Conservation (phyloP, 345 rosid species). For the Sisymbrium irio region DNA sequence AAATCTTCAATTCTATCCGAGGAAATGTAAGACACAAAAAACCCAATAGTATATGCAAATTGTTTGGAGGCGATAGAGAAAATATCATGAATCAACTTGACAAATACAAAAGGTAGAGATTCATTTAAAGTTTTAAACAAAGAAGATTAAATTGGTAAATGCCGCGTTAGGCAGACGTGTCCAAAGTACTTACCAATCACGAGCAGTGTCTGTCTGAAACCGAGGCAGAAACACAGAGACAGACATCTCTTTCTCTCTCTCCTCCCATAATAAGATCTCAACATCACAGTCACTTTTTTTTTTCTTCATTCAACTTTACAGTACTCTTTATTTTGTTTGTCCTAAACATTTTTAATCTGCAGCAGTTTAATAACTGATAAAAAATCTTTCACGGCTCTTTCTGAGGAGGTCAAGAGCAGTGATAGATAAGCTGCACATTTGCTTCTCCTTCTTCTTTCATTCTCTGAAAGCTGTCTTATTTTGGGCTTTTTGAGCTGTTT, state of each 20-base stretch:
- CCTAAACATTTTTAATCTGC: constrained; percentile 6
- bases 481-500: constrained; percentile 11
- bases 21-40: background rate
- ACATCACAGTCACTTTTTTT: background rate
- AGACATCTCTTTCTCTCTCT: constrained; percentile 36
- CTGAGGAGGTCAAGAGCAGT: constrained; percentile 9
- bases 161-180: constrained; percentile 11
- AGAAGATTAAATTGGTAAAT: background rate
- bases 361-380: background rate
- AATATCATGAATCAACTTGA: background rate
- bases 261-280: constrained; percentile 15
- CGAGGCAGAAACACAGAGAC: constrained; percentile 36
- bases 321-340: background rate
- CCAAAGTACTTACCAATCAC: constrained; percentile 28
- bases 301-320: background rate
- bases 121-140: background rate
- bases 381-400: constrained; percentile 12
- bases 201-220: constrained; percentile 24
- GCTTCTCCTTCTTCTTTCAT: constrained; percentile 2
- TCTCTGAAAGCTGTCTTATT: constrained; percentile 6
- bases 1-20: background rate
- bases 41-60: background rate
- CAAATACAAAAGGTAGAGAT: background rate
- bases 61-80: background rate
- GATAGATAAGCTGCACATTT: constrained; percentile 15